phyloP scores from a whole-genome alignment of 306 rosid species.

The Casuarina equisetifolia region DNA sequence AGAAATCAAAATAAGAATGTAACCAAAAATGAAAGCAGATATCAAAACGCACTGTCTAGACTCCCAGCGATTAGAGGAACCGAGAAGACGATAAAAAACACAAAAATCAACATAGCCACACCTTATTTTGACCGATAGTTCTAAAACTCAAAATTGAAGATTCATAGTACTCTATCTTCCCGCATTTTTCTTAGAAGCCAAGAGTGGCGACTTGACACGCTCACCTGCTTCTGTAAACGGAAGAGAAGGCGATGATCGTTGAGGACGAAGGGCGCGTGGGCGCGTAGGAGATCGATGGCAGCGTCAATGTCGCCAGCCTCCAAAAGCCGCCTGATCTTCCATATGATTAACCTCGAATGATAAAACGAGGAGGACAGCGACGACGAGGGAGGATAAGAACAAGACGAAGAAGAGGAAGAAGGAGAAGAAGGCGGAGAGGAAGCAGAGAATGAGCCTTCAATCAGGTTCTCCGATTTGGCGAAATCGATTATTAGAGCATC shows the following conservation, averaged over 20 bases:
- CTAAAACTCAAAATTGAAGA: background rate
- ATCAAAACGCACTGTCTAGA: background rate
- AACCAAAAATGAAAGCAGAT: background rate
- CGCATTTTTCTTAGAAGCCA: slow-evolving; percentile 5
- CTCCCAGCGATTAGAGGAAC: background rate
- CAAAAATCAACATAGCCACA: background rate
- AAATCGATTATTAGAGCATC: slow-evolving; percentile 81
- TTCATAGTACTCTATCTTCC: background rate
- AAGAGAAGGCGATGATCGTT: slow-evolving; percentile 83
- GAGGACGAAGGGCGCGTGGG: slow-evolving; percentile 83
- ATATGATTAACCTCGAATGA: slow-evolving; percentile 72
- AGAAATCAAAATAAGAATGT: background rate
- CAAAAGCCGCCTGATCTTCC: slow-evolving; percentile 75
- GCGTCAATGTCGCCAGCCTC: slow-evolving; percentile 72
- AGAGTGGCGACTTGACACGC: background rate
- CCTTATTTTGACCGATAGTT: background rate
- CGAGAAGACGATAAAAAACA: background rate
- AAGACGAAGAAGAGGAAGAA: slow-evolving; percentile 28
- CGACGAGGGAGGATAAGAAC: slow-evolving; percentile 45
- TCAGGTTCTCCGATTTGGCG: slow-evolving; percentile 86
- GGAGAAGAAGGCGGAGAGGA: slow-evolving; percentile 35
- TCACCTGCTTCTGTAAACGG: slow-evolving; percentile 93
- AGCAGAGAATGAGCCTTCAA: slow-evolving; percentile 48
- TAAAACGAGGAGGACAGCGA: slow-evolving; percentile 78
- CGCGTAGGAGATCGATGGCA: slow-evolving; percentile 68